phyloP scores from a whole-genome alignment of 2,329 filamentous ascomycete genomes.

The Xylaria sp. region DNA sequence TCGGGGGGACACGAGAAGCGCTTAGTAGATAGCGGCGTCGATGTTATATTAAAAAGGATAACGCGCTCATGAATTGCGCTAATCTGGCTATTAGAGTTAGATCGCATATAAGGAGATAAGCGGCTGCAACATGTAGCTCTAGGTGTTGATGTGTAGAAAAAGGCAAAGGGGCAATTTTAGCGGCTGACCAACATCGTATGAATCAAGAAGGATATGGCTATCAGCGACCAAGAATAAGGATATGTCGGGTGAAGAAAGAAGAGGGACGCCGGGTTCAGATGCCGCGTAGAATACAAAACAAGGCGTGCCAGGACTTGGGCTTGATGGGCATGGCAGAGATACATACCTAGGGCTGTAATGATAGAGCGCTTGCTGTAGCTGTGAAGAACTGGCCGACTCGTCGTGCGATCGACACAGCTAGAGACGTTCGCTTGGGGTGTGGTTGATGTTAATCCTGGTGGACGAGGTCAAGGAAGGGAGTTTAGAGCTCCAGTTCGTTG shows the following conservation, averaged over 20 bases:
- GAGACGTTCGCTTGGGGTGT: constrained; percentile 12
- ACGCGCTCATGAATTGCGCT: constrained; percentile 4
- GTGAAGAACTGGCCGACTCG: background rate
- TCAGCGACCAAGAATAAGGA: background rate
- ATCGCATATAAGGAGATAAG: background rate
- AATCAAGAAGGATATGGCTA: background rate
- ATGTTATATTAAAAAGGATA: background rate
- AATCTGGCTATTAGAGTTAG: constrained; percentile 15
- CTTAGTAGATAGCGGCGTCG: background rate
- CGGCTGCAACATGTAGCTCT: background rate
- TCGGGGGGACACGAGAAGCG: background rate
- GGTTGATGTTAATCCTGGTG: background rate
- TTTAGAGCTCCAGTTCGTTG: background rate
- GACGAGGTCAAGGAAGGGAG: background rate
- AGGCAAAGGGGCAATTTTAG: background rate
- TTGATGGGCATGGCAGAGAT: background rate
- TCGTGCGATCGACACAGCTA: background rate
- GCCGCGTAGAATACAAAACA: background rate
- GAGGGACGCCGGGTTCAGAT: constrained; percentile 22
- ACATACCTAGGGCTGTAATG: constrained; percentile 15
- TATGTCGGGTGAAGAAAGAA: background rate
- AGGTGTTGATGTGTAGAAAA: background rate
- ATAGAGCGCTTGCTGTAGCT: constrained; percentile 1
- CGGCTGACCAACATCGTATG: background rate
- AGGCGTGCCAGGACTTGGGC: background rate